A percentile compares a stretch with the other conserved stretches of the same genome.
Conservation (phyloP, 495 filamentous ascomycete species). For the Penicillium atrosanguineum region DNA sequence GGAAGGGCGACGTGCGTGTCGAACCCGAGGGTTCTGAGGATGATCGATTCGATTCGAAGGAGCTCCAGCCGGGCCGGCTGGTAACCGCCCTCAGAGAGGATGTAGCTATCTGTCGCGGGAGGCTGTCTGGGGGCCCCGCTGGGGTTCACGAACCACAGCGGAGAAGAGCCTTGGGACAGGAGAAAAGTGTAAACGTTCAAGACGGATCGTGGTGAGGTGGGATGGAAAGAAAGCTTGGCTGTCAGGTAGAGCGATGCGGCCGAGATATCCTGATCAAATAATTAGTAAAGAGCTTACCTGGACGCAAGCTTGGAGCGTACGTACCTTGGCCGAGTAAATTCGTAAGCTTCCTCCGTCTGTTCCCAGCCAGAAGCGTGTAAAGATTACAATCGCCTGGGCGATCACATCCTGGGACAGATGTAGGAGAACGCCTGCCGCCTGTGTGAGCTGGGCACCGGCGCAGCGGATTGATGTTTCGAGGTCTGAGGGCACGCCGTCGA, state of each 20-base stretch:
- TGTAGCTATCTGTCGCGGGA: conserved; percentile 57
- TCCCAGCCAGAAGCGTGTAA: conserved; percentile 83
- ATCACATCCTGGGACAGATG: conserved; percentile 86
- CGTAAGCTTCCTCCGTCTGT: conserved; percentile 61
- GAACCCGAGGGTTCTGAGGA: conserved; percentile 75
- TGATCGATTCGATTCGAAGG: conserved; percentile 66
- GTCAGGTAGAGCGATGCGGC: conserved; percentile 79
- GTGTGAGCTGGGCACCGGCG: conserved; percentile 69
- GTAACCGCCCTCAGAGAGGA: conserved; percentile 72
- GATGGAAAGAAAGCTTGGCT: conserved; percentile 77
- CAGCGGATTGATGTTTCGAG: conserved; percentile 65
- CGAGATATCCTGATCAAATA: conserved; percentile 63
- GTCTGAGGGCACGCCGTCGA: conserved; percentile 71
- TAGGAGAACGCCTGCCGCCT: conserved; percentile 82
- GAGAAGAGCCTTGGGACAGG: conserved; percentile 58
- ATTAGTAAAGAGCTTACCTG: neutral
- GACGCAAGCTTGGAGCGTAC: neutral
- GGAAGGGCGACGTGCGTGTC: conserved; percentile 80
- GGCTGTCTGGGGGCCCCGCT: conserved; percentile 31
- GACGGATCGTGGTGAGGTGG: conserved; percentile 72
- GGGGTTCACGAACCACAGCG: conserved; percentile 51
- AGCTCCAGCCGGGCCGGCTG: conserved; percentile 58
- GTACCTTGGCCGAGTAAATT: conserved; percentile 55
- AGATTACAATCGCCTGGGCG: conserved; percentile 81
- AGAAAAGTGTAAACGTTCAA: conserved; percentile 84